phyloP scores from a whole-genome alignment of 2,329 filamentous ascomycete genomes.

The Pseudogymnoascus sp. region DNA sequence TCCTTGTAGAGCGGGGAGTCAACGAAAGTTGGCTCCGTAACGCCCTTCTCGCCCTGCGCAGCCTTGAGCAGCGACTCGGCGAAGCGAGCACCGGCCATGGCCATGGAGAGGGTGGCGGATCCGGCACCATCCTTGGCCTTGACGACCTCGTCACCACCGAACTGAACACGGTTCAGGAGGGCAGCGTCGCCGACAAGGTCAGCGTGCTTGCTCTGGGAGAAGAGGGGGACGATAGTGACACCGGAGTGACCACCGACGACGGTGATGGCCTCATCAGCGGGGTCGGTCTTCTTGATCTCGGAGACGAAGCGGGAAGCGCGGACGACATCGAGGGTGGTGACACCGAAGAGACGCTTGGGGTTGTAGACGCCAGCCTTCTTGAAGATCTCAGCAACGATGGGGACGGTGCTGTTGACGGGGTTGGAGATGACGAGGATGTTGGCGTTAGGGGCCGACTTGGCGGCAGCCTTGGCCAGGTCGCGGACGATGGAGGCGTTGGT shows the following conservation, averaged over 20 bases:
- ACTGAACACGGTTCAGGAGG: constrained; percentile 84
- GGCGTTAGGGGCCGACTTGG: constrained; percentile 79
- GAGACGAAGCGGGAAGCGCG: constrained; percentile 96
- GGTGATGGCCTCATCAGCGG: constrained; percentile 85
- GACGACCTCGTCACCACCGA: constrained; percentile 98
- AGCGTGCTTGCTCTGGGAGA: constrained; percentile 85
- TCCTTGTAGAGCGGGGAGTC: constrained; percentile 98
- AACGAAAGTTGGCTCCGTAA: constrained; percentile 93
- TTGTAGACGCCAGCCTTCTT: constrained; percentile 95
- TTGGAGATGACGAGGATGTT: constrained; percentile 98
- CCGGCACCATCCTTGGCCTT: constrained; percentile 97
- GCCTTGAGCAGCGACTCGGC: constrained; percentile 92
- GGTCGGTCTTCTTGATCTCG: constrained; percentile 84
- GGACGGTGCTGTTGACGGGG: constrained; percentile 99
- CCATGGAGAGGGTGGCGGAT: constrained; percentile 97
- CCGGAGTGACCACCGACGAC: constrained; percentile 96
- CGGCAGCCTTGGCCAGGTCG: constrained; percentile 91
- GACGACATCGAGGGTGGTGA: constrained; percentile 98
- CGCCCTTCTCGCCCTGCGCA: constrained; percentile 84
- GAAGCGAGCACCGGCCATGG: constrained; percentile 76
- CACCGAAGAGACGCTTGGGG: constrained; percentile 97
- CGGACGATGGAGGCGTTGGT: constrained; percentile 99
- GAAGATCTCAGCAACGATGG: constrained; percentile 95
- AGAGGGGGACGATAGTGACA: constrained; percentile 95
- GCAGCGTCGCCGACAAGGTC: constrained; percentile 69